These are phyloP conservation scores for Aspergillus transmontanensis DNA, from an alignment of 2,329 filamentous ascomycete genomes.

Conservation along the genomic window DNA sequence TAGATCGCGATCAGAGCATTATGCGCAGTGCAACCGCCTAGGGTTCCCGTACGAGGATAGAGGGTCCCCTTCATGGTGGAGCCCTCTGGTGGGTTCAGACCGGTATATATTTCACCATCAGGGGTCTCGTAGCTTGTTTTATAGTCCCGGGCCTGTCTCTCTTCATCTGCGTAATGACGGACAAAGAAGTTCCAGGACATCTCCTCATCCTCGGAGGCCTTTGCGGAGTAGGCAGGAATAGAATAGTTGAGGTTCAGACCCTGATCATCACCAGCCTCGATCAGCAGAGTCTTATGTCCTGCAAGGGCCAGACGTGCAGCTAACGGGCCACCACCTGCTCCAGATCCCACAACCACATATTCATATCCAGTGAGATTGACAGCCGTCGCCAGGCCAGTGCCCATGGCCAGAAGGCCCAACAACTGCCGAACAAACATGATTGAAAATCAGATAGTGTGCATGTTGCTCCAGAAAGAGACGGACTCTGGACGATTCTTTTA, in stretches of 20 bases:
- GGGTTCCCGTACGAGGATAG: constrained; percentile 60
- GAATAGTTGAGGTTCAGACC: constrained; percentile 32
- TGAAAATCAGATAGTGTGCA: not conserved
- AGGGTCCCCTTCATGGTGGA: constrained; percentile 57
- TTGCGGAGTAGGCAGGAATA: constrained; percentile 32
- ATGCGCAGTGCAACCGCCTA: constrained; percentile 64
- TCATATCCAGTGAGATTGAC: constrained; percentile 35
- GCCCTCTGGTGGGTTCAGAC: constrained; percentile 55
- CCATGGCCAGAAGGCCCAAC: constrained; percentile 9
- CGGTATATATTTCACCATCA: constrained; percentile 56
- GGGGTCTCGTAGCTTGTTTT: constrained; percentile 47
- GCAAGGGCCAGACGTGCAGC: constrained; percentile 39
- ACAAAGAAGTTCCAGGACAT: constrained; percentile 41
- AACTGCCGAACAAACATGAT: constrained; percentile 7
- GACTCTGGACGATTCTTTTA: not conserved
- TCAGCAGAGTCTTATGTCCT: constrained; percentile 39
- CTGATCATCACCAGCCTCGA: constrained; percentile 43
- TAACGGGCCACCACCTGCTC: constrained; percentile 40
- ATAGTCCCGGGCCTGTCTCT: constrained; percentile 32
- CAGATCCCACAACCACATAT: constrained; percentile 43
- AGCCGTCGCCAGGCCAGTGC: constrained; percentile 15
- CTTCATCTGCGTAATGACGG: constrained; percentile 36
- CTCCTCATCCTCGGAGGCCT: constrained; percentile 32
- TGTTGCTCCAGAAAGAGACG: not conserved
- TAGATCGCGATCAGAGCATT: constrained; percentile 63